phyloP scores from a whole-genome alignment of 2,329 filamentous ascomycete species.

The Ophiostoma quercus region DNA sequence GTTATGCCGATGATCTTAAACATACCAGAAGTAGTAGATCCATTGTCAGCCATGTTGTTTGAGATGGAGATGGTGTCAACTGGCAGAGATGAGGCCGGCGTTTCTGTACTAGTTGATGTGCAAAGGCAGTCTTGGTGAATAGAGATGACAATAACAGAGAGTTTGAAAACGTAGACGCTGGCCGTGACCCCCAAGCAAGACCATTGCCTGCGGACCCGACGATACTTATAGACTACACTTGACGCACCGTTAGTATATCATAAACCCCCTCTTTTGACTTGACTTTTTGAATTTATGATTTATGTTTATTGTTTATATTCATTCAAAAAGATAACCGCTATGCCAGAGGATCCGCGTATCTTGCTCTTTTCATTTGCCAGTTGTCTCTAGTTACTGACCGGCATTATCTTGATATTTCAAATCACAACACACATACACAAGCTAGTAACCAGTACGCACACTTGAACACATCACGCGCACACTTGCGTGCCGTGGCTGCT shows the following conservation, averaged over 20 bases:
- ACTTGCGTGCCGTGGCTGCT: neutral
- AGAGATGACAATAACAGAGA: neutral
- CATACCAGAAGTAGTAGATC: neutral
- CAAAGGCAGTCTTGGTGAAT: neutral
- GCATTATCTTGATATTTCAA: slow-evolving; percentile 1
- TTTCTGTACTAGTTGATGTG: neutral
- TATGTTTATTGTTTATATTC: too few species aligned
- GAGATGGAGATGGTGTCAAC: neutral
- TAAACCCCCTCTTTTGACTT: neutral
- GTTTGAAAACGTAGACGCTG: neutral
- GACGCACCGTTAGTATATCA: neutral
- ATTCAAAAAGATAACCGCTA: too few species aligned
- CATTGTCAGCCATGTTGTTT: neutral
- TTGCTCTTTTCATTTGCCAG: neutral
- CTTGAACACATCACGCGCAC: neutral
- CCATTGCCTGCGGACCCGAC: neutral
- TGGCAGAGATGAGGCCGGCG: neutral
- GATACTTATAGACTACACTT: neutral
- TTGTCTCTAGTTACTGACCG: neutral
- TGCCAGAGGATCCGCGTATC: neutral
- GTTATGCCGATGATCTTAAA: neutral
- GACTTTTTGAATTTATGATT: neutral
- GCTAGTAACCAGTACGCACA: neutral
- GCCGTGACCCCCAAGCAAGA: neutral
- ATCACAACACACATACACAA: neutral